phyloP scores from a whole-genome alignment of 768 basidiomycete genomes.

The Mrakia blollopis region DNA sequence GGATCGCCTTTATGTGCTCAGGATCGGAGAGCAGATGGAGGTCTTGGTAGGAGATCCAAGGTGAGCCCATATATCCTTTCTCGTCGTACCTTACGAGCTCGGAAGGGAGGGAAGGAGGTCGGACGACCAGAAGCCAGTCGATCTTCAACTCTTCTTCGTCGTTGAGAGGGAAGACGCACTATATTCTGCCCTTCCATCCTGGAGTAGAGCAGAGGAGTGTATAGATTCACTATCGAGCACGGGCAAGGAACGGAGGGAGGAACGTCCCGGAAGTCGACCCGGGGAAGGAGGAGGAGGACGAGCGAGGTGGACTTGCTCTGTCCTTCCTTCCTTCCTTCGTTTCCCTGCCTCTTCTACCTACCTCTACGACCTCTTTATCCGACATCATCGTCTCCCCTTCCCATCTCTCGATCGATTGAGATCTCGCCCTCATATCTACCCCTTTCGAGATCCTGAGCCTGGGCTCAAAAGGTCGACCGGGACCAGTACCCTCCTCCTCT shows the following conservation, averaged over 20 bases:
- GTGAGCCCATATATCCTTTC: background rate
- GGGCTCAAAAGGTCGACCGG: background rate
- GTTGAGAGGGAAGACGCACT: background rate
- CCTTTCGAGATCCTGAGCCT: no score
- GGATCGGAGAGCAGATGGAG: constrained; percentile 31
- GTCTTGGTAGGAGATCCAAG: constrained; percentile 6
- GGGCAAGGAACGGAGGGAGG: no score
- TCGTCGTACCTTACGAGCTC: background rate
- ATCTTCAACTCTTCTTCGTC: background rate
- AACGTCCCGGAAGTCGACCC: no score
- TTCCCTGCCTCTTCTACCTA: no score
- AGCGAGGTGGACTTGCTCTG: background rate
- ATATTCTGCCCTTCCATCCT: background rate
- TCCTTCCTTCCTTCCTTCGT: background rate
- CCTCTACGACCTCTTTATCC: no score
- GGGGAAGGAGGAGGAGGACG: background rate
- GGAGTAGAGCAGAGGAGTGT: background rate
- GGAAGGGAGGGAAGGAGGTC: background rate
- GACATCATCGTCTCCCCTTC: no score
- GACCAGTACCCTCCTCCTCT: background rate
- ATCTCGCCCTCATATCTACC: no score
- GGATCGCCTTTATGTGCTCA: constrained; percentile 29
- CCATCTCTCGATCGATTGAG: no score
- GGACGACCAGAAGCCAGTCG: background rate
- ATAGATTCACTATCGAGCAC: no score